Base-by-base conservation (phyloP, 2,329 filamentous ascomycete species). In the Pestalotiopsis sp. region DNA sequence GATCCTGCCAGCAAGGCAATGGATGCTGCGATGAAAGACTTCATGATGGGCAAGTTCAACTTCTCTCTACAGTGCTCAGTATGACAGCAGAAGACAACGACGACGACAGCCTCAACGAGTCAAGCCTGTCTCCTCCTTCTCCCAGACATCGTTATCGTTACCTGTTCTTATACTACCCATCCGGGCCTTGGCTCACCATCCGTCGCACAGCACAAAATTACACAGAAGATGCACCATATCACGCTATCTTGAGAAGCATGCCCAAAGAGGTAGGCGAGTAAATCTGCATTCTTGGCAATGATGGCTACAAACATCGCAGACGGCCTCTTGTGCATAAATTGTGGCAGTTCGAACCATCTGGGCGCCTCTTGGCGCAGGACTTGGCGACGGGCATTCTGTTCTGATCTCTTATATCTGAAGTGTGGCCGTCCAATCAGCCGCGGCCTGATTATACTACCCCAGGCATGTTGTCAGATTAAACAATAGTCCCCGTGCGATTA, bases 231-330 rank as follows among this genome's bases (percentile, higher is more conserved):
- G 59, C 31, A 23, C 31, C 62, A 52, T 64, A 66, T 66, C 63
- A 66, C 63, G 41, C 49, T 66, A 66, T 66, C 63, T 66, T 57
- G 63, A n/a, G 45, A 23, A 49, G 45, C 63, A 56, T 66, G 4
- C 63, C 63, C 20, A 66, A 66, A 66, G 23, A 57, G 63, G 63
- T 66, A 66, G 63, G 63, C 63, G 31, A 38, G 17, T 14, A 56
- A 13, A 9, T 31, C 7, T 13, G n/a, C 17, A 25, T n/a, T 39
- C 61, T 41, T n/a, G 20, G n/a, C 20, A 31, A 62, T 39, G 41
- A 20, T 49, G n/a, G n/a, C n/a, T n/a, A 11, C n/a, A 25, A 45
- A n/a, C 61, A 38, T 14, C 13, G 27, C 45, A 52, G 45, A n/a
- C 45, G 4, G 23, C 45, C 31, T 52, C 23, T n/a, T 31, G 20